These are phyloP conservation scores for Collybiopsis luxurians DNA, from an alignment of 768 basidiomycete genomes.

Conservation along the genomic window DNA sequence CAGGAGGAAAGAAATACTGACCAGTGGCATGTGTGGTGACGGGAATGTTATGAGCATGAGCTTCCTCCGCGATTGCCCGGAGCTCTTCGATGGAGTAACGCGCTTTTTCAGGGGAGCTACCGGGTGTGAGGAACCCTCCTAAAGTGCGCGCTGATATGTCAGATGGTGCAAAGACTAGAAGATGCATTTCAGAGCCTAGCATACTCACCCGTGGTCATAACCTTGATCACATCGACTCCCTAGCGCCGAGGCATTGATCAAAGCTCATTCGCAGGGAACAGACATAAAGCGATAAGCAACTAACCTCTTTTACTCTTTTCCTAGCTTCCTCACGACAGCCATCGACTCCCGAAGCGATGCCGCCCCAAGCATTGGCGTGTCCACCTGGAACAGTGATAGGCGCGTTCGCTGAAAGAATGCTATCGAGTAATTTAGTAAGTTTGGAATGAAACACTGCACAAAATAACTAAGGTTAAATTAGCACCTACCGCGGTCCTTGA, in stretches of 20 bases:
- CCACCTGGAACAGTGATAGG: slow-evolving; percentile 7
- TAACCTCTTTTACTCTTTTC: slow-evolving; percentile 3
- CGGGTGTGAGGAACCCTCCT: slow-evolving; percentile 8
- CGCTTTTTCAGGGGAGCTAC: slow-evolving; percentile 2
- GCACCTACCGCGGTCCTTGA: slow-evolving; percentile 3
- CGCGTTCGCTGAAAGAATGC: slow-evolving; percentile 2
- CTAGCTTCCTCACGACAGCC: background rate
- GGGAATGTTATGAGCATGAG: slow-evolving; percentile 3
- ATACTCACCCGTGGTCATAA: slow-evolving; percentile 8
- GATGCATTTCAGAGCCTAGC: background rate
- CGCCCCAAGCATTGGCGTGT: slow-evolving; percentile 5
- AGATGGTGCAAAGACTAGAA: background rate
- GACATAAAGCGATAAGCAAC: background rate
- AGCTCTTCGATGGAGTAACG: slow-evolving; percentile 9
- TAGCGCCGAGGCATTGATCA: background rate
- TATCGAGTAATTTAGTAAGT: background rate
- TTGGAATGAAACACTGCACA: background rate
- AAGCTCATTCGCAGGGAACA: background rate
- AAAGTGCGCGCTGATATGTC: background rate
- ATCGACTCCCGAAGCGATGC: slow-evolving; percentile 3
- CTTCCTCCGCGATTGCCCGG: slow-evolving; percentile 5
- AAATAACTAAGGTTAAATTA: background rate
- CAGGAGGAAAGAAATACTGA: too few species aligned
- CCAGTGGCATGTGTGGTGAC: slow-evolving; percentile 8
- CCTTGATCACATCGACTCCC: slow-evolving; percentile 11